Base-by-base conservation (phyloP, 371 early-diverging fungal species). In the Parasitella parasitica region DNA sequence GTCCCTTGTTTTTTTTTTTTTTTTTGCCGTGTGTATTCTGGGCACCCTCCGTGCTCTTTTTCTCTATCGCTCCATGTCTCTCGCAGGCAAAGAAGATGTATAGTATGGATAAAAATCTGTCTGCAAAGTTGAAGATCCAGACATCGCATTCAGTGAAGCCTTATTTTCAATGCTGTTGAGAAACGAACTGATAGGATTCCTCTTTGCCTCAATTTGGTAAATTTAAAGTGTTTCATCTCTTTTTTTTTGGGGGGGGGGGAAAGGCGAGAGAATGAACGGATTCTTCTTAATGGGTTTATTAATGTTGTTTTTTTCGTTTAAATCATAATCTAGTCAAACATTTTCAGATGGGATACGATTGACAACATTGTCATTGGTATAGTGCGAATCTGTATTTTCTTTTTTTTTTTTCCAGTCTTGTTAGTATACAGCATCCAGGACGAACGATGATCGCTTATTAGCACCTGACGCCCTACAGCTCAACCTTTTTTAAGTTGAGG, bases 101-200 rank as follows among this genome's bases (percentile, higher is more conserved):
- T n/a, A n/a, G n/a, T n/a, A n/a, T n/a, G n/a, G n/a, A n/a, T n/a
- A n/a, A n/a, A n/a, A n/a, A n/a, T n/a, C n/a, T n/a, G n/a, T n/a
- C n/a, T n/a, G n/a, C n/a, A n/a, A n/a, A n/a, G n/a, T n/a, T n/a
- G n/a, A n/a, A n/a, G n/a, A n/a, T n/a, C n/a, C n/a, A n/a, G n/a
- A n/a, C n/a, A 20, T 43, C 43, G 22, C 22, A 20, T 43, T 43
- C 43, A 43, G 43, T 43, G 39, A 27, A 11, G 6, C 51, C 27
- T 53, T 49, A 28, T 51, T 57, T 46, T 48, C 18, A 43, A 43
- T 43, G 43, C 43, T 54, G 66, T 66, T 66, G 37, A 56, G 43
- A 66, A 56, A 66, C 27, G 60, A 56, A 66, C 66, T 66, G 61
- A 54, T 50, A 50, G 61, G 66, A 61, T 61, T 61, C 56, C 55